Conservation (phyloP, 441 rosid genomes). For the Biscutella auriculata region DNA sequence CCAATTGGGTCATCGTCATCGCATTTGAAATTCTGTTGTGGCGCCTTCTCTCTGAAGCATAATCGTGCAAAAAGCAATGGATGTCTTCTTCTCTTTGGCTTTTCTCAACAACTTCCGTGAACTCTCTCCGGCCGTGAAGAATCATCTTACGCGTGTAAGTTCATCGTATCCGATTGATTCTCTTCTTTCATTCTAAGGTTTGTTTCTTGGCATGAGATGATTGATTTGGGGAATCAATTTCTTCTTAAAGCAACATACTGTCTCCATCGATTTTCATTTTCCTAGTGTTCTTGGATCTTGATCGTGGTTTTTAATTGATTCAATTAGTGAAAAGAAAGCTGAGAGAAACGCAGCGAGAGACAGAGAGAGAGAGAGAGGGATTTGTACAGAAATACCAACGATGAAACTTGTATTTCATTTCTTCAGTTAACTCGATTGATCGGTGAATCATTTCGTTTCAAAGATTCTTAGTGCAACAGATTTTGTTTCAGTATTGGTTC, state of each 20-base stretch:
- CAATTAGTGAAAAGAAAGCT: no score
- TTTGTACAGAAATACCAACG: no score
- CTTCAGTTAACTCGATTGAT: no score
- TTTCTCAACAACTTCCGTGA: constrained; percentile 44
- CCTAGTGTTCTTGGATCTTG: neutral
- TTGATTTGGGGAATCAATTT: neutral
- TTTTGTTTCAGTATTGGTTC: neutral
- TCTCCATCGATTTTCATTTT: neutral
- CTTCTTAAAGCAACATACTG: neutral
- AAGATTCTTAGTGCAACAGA: no score
- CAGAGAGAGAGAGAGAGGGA: no score
- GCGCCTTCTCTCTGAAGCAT: neutral
- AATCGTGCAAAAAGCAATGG: neutral
- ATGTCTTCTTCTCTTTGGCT: constrained; percentile 16
- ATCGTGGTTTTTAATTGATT: no score
- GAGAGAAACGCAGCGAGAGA: no score
- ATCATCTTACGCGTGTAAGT: constrained; percentile 36
- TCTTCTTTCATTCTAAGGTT: neutral
- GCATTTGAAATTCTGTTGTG: neutral
- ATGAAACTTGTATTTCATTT: no score
- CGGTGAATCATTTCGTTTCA: no score
- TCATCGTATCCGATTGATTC: neutral
- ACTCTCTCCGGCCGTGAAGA: constrained; percentile 45
- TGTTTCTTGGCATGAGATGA: neutral
- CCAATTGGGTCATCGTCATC: no score